phyloP scores from a whole-genome alignment of 176 grass and related monocot genomes.

The Oryza officinalis region DNA sequence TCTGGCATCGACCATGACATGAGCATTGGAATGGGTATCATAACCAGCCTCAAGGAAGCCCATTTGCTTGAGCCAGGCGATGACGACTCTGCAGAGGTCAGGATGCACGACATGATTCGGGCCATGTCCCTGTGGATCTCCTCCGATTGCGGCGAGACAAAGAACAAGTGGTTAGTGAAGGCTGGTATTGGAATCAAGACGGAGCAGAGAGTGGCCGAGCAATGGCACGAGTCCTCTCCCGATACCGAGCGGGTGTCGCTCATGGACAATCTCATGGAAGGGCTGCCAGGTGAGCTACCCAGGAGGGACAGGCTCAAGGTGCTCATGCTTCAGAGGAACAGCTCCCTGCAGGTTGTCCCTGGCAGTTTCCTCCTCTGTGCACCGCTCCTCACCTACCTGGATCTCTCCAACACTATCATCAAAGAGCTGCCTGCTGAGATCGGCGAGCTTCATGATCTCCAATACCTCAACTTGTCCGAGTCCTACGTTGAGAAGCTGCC shows the following conservation, averaged over 20 bases:
- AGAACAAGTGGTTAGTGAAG: background rate
- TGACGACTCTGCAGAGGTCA: background rate
- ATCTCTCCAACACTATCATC: background rate
- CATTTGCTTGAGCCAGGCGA: background rate
- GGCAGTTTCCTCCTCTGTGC: background rate
- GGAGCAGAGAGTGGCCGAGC: background rate
- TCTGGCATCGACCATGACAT: background rate
- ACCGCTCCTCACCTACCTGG: background rate
- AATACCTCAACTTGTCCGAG: background rate
- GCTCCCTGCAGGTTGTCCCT: background rate
- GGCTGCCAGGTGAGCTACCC: background rate
- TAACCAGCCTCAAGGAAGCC: background rate
- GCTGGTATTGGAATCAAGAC: conserved; percentile 1
- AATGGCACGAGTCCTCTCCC: background rate
- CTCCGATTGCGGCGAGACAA: background rate
- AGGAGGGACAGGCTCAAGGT: background rate
- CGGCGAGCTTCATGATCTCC: background rate
- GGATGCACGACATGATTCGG: background rate
- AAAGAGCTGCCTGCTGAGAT: background rate
- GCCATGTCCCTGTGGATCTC: conserved; percentile 11
- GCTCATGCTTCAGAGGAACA: background rate
- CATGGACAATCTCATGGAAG: background rate
- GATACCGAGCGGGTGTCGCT: background rate
- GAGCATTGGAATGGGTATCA: background rate
- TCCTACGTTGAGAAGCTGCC: background rate